phyloP scores from a whole-genome alignment of 305 asterid species.

The Fraxinus greggii region DNA sequence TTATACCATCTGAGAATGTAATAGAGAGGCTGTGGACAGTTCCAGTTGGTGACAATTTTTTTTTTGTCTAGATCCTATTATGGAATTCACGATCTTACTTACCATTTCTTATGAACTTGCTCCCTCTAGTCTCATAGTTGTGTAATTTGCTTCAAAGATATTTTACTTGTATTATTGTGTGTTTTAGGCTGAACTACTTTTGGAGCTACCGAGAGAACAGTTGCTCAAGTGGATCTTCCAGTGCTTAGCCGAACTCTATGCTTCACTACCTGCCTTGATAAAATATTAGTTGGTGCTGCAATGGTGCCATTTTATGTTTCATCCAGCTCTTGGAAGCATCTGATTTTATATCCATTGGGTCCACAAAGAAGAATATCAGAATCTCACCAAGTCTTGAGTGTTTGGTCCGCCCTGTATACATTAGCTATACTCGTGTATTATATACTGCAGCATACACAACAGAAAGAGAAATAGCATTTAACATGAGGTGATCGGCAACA shows the following conservation, averaged over 20 bases:
- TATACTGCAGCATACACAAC: not conserved
- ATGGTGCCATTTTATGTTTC: not conserved
- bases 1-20: not conserved
- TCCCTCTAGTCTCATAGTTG: not conserved
- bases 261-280: constrained; percentile 74
- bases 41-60: not conserved
- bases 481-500: not conserved
- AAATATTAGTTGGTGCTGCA: constrained; percentile 53
- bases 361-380: constrained; percentile 11
- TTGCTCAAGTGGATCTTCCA: constrained; percentile 94
- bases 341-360: constrained; percentile 12
- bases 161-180: constrained; percentile 10
- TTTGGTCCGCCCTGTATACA: not conserved
- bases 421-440: not conserved
- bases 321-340: constrained; percentile 21
- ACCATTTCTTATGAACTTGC: constrained; percentile 10
- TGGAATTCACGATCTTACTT: not conserved
- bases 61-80: not conserved
- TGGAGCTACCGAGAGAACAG: constrained; percentile 95
- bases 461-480: not conserved
- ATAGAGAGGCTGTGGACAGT: not conserved
- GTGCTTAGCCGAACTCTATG: constrained; percentile 82
- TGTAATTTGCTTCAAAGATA: not conserved
- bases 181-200: constrained; percentile 77
- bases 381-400: constrained; percentile 24